Percentiles rank a stretch among this genome's conserved stretches.
Evolutionary conservation across 192 early-diverging fungal genomes (phyloP).

Genomic region (Coemansia sp.): DNA sequence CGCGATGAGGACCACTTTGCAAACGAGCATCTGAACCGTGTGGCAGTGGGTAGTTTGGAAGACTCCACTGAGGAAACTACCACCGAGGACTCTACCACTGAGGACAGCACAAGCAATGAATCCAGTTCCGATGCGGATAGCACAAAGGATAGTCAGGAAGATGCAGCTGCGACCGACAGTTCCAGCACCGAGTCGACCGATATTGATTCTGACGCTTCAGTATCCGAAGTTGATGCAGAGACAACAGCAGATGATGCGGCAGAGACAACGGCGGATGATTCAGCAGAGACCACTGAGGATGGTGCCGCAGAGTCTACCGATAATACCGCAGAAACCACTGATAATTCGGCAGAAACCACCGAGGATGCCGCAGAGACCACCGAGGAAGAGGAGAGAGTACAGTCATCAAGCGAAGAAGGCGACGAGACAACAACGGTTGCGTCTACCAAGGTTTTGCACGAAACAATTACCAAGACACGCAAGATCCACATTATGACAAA

Average conservation of each 20-base stretch:
- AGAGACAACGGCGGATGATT: background rate
- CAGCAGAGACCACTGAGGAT: background rate
- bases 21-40: slow-evolving; percentile 1
- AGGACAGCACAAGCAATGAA: background rate
- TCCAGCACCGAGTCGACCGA: background rate
- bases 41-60: background rate
- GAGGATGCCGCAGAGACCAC: background rate
- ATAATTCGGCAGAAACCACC: background rate
- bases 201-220: background rate
- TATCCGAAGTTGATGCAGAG: background rate
- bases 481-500: slow-evolving; percentile 33
- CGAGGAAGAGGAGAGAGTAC: background rate
- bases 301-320: background rate
- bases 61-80: slow-evolving; percentile 2
- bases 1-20: background rate
- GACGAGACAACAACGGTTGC: slow-evolving; percentile 43
- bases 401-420: slow-evolving; percentile 10
- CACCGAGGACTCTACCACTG: background rate
- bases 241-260: background rate
- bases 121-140: background rate
- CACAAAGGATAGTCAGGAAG: background rate
- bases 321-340: background rate
- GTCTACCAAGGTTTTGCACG: slow-evolving; percentile 41
- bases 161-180: background rate
- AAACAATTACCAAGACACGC: slow-evolving; percentile 34